phyloP scores from a whole-genome alignment of 2,329 filamentous ascomycete species.

The Trichoderma sp. region DNA sequence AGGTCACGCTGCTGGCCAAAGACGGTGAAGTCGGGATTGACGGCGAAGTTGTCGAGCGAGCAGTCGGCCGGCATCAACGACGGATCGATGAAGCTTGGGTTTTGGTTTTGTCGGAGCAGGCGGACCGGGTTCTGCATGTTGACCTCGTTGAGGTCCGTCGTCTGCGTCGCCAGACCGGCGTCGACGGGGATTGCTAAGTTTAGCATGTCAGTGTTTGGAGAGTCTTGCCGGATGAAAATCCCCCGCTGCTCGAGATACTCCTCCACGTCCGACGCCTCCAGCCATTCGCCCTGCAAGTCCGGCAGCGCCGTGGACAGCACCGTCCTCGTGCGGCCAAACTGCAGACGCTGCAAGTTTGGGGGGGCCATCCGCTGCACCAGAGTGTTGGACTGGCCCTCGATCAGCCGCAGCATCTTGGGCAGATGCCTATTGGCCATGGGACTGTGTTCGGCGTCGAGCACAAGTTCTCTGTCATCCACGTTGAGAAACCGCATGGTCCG shows the following conservation, averaged over 20 bases:
- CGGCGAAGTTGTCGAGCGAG: neutral
- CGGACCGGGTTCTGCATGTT: neutral
- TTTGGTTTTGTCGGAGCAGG: neutral
- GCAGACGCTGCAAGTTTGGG: conserved; percentile 8
- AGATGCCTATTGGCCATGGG: neutral
- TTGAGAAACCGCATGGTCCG: neutral
- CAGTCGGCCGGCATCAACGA: neutral
- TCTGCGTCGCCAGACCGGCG: neutral
- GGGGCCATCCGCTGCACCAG: conserved; percentile 3
- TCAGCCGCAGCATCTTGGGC: conserved; percentile 6
- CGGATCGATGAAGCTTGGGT: neutral
- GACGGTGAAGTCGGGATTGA: neutral
- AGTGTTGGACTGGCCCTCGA: conserved; percentile 6
- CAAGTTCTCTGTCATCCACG: neutral
- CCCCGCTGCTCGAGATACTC: conserved; percentile 18
- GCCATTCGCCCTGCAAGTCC: conserved; percentile 14
- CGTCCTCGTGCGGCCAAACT: conserved; percentile 12
- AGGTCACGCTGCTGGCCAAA: conserved; percentile 6
- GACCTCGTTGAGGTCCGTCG: neutral
- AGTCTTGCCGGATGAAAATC: conserved; percentile 3
- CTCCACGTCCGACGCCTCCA: conserved; percentile 14
- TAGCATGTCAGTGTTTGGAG: conserved; percentile 2
- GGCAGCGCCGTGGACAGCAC: conserved; percentile 12
- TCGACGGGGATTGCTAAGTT: neutral
- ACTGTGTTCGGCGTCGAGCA: neutral